Base-by-base conservation (phyloP, 2,329 filamentous ascomycete species). In the Reticulascus tulasneorum region DNA sequence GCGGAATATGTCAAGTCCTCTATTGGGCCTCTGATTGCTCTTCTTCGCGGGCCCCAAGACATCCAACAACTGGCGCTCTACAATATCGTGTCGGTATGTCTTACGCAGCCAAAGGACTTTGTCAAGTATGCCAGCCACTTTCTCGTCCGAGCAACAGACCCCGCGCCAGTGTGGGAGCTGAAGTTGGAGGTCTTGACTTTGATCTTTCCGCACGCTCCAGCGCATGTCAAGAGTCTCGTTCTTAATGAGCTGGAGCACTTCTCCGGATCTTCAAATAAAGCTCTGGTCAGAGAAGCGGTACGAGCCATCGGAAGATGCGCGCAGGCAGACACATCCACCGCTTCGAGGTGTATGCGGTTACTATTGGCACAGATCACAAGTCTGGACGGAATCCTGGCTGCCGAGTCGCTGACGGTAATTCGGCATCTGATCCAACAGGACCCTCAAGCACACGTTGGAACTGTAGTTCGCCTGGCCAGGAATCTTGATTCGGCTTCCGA, bases 171-270 rank as follows among this genome's bases (percentile, higher is more conserved):
- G 15, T 95, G 89, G 86, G 82, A 84, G 44, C 73, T 97, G 24
- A 98, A 98, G 62, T 72, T 98, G 18, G 94, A 98, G 59, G 68
- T 95, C 5, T 69, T 97, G 37, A 91, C 93, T 0, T 72, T 98
- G 42, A 82, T 97, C 47, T 98, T 97, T 51, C 89, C 91, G 0
- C 77, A 94, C 54, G 82, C 82, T 46, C 80, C 82, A 6, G 59
- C 77, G 9, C 82, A 87, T 40, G 69, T 85, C 40, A 94, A 95
- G 59, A 86, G 85, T 38, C 73, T 98, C 7, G 87, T 97, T 29
- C 73, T 98, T 33, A 90, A 86, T 47, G 93, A 98, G 56, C 73
- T 98, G 6, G 90, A 95, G 53, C 91, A 97, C 63, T 97, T 97
- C 59, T 88, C 86, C 1, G 81, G 78, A 5, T 69, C 59, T 0